Evolutionary conservation across 2,329 filamentous ascomycete genomes (phyloP).

Genomic region (Fusarium sp.): DNA sequence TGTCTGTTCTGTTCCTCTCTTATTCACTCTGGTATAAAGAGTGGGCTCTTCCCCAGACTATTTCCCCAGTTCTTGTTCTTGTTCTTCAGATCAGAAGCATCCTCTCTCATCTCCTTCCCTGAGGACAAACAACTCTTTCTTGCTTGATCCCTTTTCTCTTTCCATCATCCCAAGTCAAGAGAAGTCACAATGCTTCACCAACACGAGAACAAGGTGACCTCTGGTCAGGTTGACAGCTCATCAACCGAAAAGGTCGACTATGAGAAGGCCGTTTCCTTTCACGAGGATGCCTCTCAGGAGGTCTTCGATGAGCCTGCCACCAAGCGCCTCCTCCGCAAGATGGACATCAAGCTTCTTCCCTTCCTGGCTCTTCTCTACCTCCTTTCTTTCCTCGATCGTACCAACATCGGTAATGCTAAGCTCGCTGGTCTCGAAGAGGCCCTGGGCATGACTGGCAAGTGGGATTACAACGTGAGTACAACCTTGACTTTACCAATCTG

Average conservation of each 20-base stretch:
- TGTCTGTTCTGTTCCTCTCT: neutral
- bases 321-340: slow-evolving; percentile 62
- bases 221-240: slow-evolving; percentile 33
- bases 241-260: slow-evolving; percentile 44
- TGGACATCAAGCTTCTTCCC: slow-evolving; percentile 66
- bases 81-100: slow-evolving; percentile 39
- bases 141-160: neutral
- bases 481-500: neutral
- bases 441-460: slow-evolving; percentile 46
- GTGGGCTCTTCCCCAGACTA: slow-evolving; percentile 36
- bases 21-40: slow-evolving; percentile 31
- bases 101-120: slow-evolving; percentile 24
- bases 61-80: slow-evolving; percentile 28
- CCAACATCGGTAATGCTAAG: slow-evolving; percentile 65
- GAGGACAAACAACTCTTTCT: slow-evolving; percentile 20
- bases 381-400: slow-evolving; percentile 59
- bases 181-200: slow-evolving; percentile 34
- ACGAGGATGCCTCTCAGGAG: slow-evolving; percentile 36
- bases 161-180: neutral
- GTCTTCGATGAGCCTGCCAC: slow-evolving; percentile 51
- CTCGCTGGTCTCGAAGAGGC: slow-evolving; percentile 61
- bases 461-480: slow-evolving; percentile 48
- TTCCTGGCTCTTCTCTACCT: slow-evolving; percentile 69
- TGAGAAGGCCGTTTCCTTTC: slow-evolving; percentile 41
- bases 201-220: slow-evolving; percentile 20